Evolutionary conservation across 768 basidiomycete genomes (phyloP).

Genomic region (Amanita rimosa): DNA sequence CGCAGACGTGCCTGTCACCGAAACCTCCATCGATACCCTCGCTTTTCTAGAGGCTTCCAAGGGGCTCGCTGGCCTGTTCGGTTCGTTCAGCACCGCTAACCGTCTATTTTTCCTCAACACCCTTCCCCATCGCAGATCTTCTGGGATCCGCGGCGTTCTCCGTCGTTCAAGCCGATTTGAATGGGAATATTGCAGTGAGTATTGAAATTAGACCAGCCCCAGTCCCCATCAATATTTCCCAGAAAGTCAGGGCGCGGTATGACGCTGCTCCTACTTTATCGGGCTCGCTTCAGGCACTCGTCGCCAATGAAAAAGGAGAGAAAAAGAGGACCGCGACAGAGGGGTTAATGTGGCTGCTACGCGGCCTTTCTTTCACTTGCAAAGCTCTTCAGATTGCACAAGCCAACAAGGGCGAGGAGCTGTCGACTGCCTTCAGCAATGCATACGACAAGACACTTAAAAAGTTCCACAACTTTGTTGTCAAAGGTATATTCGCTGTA

Average conservation of each 20-base stretch:
- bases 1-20: slow-evolving; percentile 77
- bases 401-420: slow-evolving; percentile 48
- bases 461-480: slow-evolving; percentile 73
- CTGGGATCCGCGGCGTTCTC: slow-evolving; percentile 78
- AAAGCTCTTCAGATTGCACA: slow-evolving; percentile 66
- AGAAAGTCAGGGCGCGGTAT: slow-evolving; percentile 90
- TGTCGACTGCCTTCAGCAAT: slow-evolving; percentile 63
- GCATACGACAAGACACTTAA: slow-evolving; percentile 79
- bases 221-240: slow-evolving; percentile 2
- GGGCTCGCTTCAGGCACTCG: slow-evolving; percentile 73
- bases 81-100: slow-evolving; percentile 29
- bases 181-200: slow-evolving; percentile 81
- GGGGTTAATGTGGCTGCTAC: slow-evolving; percentile 88
- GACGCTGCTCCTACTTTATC: slow-evolving; percentile 53
- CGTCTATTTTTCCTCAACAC: neutral
- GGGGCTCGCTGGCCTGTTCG: slow-evolving; percentile 85
- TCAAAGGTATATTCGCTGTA: slow-evolving; percentile 48
- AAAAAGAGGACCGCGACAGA: slow-evolving; percentile 86
- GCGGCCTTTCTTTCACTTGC: slow-evolving; percentile 86
- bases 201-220: slow-evolving; percentile 3
- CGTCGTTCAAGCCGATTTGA: slow-evolving; percentile 78
- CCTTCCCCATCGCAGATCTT: slow-evolving; percentile 41
- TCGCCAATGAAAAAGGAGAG: slow-evolving; percentile 74
- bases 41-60: slow-evolving; percentile 82
- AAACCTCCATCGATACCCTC: slow-evolving; percentile 80